phyloP scores from a whole-genome alignment of 2,329 filamentous ascomycete genomes.

The Neobulgaria alba region DNA sequence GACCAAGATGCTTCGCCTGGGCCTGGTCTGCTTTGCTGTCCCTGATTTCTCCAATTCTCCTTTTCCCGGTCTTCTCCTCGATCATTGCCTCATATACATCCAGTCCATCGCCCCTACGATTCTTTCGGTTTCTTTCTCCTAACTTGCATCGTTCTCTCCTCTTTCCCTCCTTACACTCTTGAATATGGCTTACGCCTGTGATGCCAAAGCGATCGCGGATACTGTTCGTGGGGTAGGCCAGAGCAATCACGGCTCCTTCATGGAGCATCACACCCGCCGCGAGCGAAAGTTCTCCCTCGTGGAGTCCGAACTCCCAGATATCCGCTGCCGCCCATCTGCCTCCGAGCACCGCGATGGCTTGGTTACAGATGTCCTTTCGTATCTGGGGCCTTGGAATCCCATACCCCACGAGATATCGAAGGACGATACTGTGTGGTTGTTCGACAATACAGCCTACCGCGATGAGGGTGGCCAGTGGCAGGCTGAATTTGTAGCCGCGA shows the following conservation, averaged over 20 bases:
- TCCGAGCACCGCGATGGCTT: conserved; percentile 18
- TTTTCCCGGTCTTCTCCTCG: no score
- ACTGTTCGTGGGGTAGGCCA: no score
- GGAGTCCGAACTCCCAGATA: conserved; percentile 38
- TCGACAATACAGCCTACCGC: conserved; percentile 82
- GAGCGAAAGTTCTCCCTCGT: conserved; percentile 41
- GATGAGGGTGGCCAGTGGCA: conserved; percentile 51
- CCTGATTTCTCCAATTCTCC: no score
- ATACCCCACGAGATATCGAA: conserved; percentile 49
- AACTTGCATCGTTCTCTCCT: no score
- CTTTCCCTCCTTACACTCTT: no score
- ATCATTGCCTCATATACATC: no score
- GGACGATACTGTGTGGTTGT: conserved; percentile 70
- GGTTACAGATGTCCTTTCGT: conserved; percentile 37
- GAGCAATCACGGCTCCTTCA: conserved; percentile 21
- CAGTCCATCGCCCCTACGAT: no score
- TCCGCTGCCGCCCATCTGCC: conserved; percentile 21
- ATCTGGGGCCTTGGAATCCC: conserved; percentile 46
- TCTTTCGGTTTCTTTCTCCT: no score
- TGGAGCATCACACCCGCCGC: conserved; percentile 43
- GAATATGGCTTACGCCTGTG: no score
- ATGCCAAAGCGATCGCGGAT: no score
- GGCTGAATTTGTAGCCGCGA: conserved; percentile 74
- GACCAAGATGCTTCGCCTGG: no score
- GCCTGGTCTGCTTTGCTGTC: no score